Percentiles rank a stretch among this genome's conserved stretches.
These are phyloP conservation scores for Trichoderma asperelloides DNA, from an alignment of 495 filamentous ascomycete species.

Conservation along the genomic window DNA sequence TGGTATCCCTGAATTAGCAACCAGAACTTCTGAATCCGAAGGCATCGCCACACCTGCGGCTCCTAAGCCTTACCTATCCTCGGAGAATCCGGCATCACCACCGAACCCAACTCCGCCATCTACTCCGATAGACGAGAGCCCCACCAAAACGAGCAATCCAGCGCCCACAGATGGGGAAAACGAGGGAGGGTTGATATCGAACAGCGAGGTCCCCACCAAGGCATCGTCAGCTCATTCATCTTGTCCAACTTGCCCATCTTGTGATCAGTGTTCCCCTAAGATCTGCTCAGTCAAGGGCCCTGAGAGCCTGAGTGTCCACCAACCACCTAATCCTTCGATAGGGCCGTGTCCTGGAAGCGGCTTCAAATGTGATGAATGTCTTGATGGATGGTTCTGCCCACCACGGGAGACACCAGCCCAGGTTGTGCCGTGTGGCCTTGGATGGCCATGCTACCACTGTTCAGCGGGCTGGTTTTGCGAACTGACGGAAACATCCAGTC, in stretches of 20 bases:
- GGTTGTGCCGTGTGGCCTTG: constrained; percentile 32
- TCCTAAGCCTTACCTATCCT: background rate
- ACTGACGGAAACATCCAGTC: constrained; percentile 18
- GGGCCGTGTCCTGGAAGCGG: constrained; percentile 30
- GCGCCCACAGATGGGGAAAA: background rate
- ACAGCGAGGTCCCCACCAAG: background rate
- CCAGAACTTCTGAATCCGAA: background rate
- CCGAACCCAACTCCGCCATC: background rate
- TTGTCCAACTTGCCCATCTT: constrained; percentile 17
- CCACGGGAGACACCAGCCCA: constrained; percentile 30
- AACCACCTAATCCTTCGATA: background rate
- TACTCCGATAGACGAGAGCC: background rate
- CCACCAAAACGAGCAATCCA: background rate
- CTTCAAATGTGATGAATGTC: constrained; percentile 32
- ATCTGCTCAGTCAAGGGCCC: background rate
- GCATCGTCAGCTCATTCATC: background rate
- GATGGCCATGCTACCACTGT: constrained; percentile 33
- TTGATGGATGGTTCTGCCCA: constrained; percentile 36
- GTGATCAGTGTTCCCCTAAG: background rate
- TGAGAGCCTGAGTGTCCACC: background rate
- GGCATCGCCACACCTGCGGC: background rate
- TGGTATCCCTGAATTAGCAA: constrained; percentile 1
- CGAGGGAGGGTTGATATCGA: background rate
- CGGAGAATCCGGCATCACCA: background rate
- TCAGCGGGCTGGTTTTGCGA: constrained; percentile 32